Conservation (phyloP, 768 basidiomycete genomes). For the Melanogaster broomeanus region DNA sequence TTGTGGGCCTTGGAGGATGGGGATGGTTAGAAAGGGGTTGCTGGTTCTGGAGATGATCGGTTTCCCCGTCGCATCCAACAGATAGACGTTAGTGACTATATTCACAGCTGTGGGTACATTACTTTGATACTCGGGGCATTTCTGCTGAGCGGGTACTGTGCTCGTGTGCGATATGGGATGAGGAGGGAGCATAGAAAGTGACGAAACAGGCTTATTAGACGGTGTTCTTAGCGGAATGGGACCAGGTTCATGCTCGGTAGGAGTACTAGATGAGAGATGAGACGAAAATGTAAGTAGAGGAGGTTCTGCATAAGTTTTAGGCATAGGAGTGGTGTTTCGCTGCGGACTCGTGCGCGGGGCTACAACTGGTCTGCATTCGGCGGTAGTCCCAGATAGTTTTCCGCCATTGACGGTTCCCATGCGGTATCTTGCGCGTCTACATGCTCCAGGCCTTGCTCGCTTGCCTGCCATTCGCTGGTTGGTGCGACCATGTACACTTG, state of each 20-base stretch:
- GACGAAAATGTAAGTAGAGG: no score
- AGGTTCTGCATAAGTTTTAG: no score
- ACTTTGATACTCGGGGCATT: not conserved
- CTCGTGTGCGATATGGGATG: no score
- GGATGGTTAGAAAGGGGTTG: no score
- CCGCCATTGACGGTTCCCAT: not conserved
- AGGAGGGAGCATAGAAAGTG: no score
- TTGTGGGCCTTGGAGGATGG: constrained; percentile 7
- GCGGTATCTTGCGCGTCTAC: not conserved
- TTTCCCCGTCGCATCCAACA: not conserved
- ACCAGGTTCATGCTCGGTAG: no score
- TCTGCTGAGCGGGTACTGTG: no score
- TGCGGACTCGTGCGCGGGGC: not conserved
- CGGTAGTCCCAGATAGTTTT: not conserved
- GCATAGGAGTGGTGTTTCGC: no score
- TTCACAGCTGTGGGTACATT: not conserved
- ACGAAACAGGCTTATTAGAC: no score
- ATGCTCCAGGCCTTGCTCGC: not conserved
- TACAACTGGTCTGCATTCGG: not conserved
- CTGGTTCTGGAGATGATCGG: no score
- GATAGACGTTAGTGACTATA: not conserved
- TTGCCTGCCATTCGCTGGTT: not conserved
- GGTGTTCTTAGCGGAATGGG: no score
- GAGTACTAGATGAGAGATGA: no score
- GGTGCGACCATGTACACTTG: not conserved